Evolutionary conservation across 331 rosid genomes (phyloP).

Genomic region (Malus hybrid): DNA sequence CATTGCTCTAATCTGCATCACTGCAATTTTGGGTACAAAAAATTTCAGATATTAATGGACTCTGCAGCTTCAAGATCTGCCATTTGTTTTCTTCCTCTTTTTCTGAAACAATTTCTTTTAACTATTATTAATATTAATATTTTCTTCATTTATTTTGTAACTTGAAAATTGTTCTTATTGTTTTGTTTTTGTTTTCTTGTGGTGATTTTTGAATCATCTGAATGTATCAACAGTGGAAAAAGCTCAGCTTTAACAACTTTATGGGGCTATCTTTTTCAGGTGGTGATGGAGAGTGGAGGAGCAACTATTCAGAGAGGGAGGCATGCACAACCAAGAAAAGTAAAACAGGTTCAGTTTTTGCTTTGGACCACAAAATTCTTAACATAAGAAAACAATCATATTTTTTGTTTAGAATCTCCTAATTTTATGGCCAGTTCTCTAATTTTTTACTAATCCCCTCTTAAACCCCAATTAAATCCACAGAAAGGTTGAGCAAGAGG

Average conservation of each 20-base stretch:
- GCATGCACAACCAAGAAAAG: conserved; percentile 87
- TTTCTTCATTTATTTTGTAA: background rate
- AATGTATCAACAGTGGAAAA: conserved; percentile 48
- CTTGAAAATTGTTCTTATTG: conserved; percentile 7
- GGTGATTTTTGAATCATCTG: conserved; percentile 24
- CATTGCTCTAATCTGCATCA: conserved; percentile 22
- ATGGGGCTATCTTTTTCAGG: conserved; percentile 60
- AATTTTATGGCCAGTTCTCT: conserved; percentile 13
- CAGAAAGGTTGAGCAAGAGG: conserved; percentile 70
- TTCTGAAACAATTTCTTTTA: conserved; percentile 6
- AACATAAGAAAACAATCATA: conserved; percentile 17
- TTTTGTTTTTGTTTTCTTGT: conserved; percentile 5
- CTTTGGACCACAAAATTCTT: conserved; percentile 59
- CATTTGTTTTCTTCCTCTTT: conserved; percentile 39
- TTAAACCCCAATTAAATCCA: conserved; percentile 16
- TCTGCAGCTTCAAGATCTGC: conserved; percentile 38
- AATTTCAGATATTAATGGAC: conserved; percentile 14
- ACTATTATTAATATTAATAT: background rate
- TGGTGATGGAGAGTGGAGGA: conserved; percentile 87
- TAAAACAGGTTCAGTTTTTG: conserved; percentile 69
- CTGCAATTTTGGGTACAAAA: conserved; percentile 17
- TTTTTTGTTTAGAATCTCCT: conserved; percentile 11
- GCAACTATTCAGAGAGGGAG: conserved; percentile 60
- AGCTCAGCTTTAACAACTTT: conserved; percentile 65
- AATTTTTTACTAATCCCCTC: conserved; percentile 15